Evolutionary conservation across 2,329 filamentous ascomycete genomes (phyloP).

Genomic region (Cryphonectria carpinicola): DNA sequence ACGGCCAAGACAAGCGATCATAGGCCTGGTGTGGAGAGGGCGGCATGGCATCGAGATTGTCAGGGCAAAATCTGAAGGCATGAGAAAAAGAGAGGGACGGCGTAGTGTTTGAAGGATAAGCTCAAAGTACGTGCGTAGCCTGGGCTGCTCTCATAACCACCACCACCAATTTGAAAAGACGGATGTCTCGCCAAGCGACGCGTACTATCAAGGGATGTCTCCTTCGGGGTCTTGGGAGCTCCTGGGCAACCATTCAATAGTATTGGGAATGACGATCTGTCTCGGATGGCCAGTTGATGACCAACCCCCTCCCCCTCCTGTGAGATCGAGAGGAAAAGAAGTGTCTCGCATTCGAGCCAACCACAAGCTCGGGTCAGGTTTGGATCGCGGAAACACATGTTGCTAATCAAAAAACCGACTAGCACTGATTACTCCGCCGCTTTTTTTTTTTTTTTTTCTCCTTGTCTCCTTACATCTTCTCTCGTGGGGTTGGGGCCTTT

Average conservation of each 20-base stretch:
- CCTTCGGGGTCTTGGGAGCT: background rate
- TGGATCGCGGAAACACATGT: background rate
- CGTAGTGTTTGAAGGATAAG: background rate
- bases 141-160: background rate
- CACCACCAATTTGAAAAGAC: background rate
- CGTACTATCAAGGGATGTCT: background rate
- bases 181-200: background rate
- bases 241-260: background rate
- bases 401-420: background rate
- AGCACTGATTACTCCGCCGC: background rate
- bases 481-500: background rate
- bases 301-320: background rate
- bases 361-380: background rate
- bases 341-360: background rate
- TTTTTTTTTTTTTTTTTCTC: background rate
- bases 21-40: too few relatives aligned
- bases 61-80: background rate
- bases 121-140: background rate
- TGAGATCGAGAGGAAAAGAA: background rate
- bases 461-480: background rate
- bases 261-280: background rate
- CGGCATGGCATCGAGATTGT: background rate
- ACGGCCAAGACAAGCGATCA: background rate
- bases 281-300: background rate
- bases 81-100: background rate